Evolutionary conservation across 2,329 filamentous ascomycete species (phyloP).

Genomic region (Alternaria triticina): DNA sequence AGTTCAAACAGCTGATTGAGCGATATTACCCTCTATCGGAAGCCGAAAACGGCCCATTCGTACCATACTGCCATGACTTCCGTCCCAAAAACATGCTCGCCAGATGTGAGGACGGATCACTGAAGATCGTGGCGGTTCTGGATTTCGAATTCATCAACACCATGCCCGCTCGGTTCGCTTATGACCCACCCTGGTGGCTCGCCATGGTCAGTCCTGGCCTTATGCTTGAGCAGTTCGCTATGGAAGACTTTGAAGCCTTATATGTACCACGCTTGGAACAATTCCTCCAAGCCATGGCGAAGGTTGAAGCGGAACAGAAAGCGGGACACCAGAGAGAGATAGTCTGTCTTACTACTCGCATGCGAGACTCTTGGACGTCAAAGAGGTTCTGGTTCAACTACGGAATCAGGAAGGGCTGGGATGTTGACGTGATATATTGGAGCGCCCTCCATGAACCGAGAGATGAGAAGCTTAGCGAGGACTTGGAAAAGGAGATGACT

Average conservation of each 20-base stretch:
- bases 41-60: background rate
- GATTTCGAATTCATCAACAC: background rate
- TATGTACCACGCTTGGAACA: background rate
- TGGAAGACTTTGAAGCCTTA: background rate
- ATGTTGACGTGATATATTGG: background rate
- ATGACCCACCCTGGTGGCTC: background rate
- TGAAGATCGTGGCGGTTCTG: background rate
- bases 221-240: background rate
- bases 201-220: background rate
- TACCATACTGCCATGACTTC: background rate
- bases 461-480: background rate
- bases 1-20: background rate
- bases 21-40: fast-evolving
- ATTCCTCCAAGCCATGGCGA: background rate
- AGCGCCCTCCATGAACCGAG: background rate
- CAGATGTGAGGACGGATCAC: background rate
- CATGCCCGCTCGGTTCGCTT: background rate
- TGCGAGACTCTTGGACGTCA: background rate
- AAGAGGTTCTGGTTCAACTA: background rate
- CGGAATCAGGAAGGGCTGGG: background rate
- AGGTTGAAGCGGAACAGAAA: background rate
- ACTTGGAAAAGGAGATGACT: background rate
- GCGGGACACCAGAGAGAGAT: too few relatives aligned
- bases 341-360: background rate
- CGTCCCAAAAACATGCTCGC: background rate